Base-by-base conservation (phyloP, 106 monocot species). In the Dendrobium nobile region DNA sequence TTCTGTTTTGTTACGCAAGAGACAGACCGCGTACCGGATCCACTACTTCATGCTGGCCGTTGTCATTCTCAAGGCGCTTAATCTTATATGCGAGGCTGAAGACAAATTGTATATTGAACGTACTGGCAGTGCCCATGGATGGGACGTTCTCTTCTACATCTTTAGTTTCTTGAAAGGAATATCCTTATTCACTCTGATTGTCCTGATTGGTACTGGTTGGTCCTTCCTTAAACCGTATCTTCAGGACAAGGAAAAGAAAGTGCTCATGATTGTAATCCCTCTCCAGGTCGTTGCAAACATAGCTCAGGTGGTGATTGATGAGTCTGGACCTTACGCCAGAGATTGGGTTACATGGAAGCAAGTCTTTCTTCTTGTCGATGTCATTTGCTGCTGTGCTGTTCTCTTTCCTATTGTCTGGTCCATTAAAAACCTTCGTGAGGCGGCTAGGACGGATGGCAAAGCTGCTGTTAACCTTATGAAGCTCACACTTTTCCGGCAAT, bases 1-100 rank as follows among this genome's bases (percentile, higher is more conserved):
- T 31, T 27, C 51, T n/a, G 77, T 93, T 81, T 85, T 95, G 18
- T 47, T 85, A 72, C 84, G 81, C 16, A 95, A 91, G 81, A 85
- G 89, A 13, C 41, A 75, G 33, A 85, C 89, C 15, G 88, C 85
- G 31, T 91, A 86, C 83, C 82, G 84, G 40, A 95, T 95, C 86
- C 95, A 95, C 77, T 87, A 93, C 83, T 95, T 92, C 81, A 95
- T 95, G 95, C 95, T 95, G 15, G 93, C 93, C 9, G 87, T 95
- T 72, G 47, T 95, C 72, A 80, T 87, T 9, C 83, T 95, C 55
- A 95, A 95, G 80, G 92, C 89, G 10, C 42, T 95, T 51, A 95
- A 92, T 78, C 86, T 95, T 26, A 55, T 95, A 43, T 89, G 86
- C 43, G 92, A 95, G 87, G 95, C 91, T 4, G 93, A 95, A 78